phyloP scores from a whole-genome alignment of 345 rosid genomes.

The Aquilaria sinensis region DNA sequence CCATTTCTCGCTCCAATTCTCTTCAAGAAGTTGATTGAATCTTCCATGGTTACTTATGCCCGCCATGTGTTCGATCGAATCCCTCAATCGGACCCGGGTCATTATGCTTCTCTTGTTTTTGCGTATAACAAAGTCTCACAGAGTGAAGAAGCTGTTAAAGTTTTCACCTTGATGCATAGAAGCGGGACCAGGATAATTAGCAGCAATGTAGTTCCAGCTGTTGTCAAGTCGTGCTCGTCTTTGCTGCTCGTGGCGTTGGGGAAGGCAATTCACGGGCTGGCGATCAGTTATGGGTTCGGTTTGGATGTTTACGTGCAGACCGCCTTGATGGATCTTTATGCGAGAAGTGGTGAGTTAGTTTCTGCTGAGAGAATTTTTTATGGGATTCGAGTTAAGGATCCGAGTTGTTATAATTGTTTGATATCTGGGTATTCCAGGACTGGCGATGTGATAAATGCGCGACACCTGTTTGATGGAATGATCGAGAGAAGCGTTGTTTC shows the following conservation, averaged over 20 bases:
- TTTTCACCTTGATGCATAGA: neutral
- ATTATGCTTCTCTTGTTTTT: neutral
- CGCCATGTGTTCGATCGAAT: neutral
- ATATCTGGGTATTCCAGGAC: neutral
- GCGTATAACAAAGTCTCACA: neutral
- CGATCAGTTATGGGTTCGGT: neutral
- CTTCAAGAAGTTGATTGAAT: neutral
- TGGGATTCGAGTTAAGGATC: neutral
- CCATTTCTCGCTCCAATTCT: neutral
- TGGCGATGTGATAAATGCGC: neutral
- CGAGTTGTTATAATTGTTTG: neutral
- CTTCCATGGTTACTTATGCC: neutral
- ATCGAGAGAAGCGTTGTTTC: neutral
- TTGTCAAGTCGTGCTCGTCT: neutral
- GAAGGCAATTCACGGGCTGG: neutral
- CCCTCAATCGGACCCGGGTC: neutral
- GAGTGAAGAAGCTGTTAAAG: neutral
- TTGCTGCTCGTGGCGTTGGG: neutral
- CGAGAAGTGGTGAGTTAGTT: neutral
- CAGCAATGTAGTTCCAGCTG: neutral
- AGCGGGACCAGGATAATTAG: neutral
- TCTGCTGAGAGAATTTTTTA: neutral
- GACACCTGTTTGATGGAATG: neutral
- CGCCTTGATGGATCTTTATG: slow-evolving; percentile 2
- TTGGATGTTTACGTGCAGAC: slow-evolving; percentile 3